Base-by-base conservation (phyloP, 1,284 basidiomycete genomes). In the Ceratobasidium sp. region DNA sequence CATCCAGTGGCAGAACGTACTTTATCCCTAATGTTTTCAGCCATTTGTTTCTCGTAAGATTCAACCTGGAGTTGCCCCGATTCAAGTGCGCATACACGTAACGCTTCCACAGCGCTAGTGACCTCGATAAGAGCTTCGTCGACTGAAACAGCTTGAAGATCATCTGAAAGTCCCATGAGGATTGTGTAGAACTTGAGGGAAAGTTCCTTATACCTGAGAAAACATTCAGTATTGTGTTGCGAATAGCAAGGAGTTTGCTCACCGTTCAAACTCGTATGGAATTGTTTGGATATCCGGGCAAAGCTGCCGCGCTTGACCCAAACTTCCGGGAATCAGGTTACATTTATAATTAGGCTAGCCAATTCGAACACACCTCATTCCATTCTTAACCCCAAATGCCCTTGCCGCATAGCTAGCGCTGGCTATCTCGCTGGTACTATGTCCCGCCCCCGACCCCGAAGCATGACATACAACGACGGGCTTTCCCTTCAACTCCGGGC, bases 381-480 rank as follows among this genome's bases (percentile, higher is more conserved):
- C 98, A 80, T 97, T 96, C 83, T 90, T 91, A 63, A 99, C 90
- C 0, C 97, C 97, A 82, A 91, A 95, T 33, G 87, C 87, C 56
- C 97, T 88, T 0, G 97, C 96, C 81, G 97, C 96, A 82, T 99
- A 99, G 82, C 94, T 97, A 37, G 95, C 91, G 80, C 94, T 96
- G 0, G 97, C 96, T 78, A 99, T 94, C 83, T 99, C 97, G 80
- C 94, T 96, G 6, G 96, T 98, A 79, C 94, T 96, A 26, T 73
- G 69, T 4, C 53, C 20, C 23, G 28, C 33, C 83, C 85, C 13
- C 90, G 90, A 4, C 90, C 92, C 76, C 89, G 90, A 11, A 2
- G 95, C 95, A 85, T 99, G 97, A 82, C 97, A 99, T 0, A 99
- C 98, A 0, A 97, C 96, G 1, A 93, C 91, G 0, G 97, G 94